Base-by-base conservation (phyloP, 495 filamentous ascomycete genomes). In the Zalerion maritima region DNA sequence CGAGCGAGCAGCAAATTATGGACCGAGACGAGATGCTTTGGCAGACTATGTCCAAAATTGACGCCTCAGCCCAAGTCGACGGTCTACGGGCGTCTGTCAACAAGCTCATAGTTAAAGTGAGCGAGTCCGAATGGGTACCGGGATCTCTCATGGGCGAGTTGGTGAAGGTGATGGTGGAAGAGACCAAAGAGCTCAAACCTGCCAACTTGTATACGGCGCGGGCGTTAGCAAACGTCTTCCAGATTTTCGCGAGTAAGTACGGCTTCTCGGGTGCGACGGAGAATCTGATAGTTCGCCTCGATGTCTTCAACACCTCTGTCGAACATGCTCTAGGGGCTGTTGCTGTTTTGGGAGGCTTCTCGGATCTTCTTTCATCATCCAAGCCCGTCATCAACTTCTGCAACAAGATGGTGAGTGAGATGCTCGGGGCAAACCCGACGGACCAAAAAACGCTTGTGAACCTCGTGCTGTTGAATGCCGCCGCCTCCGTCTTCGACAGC, bases 81-180 rank as follows among this genome's bases (percentile, higher is more conserved):
- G 65, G 75, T 2, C 61, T 79, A 26, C 53, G 82, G 12, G 59
- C 58, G 6, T 58, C 73, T 10, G 62, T 67, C 14, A 68, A 69
- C 17, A 55, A 45, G 9, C 39, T 76, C 9, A 51, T 85, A 16
- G 49, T 45, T n/a, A 41, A 49, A 8, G 63, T 71, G 38, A 38
- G 71, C 8, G 41, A 20, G 45, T 53, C 14, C 41, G 40, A 6
- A 32, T 35, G 10, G 42, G 46, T 15, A 28, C 40, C 1, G 42
- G 49, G 6, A 22, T 36, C 29, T 41, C 43, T 19, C 28, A 26
- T 14, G 12, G 28, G 34, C 3, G 32, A 37, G 0, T 37, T 64
- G 8, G 32, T 54, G 7, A 49, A 60, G 8, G 36, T 38, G n/a
- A 35, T 67, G 17, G 36, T 56, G 8, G 33, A 53, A 24, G 39